Conservation (phyloP, 2,329 filamentous ascomycete genomes). For the Penicillium sp. region DNA sequence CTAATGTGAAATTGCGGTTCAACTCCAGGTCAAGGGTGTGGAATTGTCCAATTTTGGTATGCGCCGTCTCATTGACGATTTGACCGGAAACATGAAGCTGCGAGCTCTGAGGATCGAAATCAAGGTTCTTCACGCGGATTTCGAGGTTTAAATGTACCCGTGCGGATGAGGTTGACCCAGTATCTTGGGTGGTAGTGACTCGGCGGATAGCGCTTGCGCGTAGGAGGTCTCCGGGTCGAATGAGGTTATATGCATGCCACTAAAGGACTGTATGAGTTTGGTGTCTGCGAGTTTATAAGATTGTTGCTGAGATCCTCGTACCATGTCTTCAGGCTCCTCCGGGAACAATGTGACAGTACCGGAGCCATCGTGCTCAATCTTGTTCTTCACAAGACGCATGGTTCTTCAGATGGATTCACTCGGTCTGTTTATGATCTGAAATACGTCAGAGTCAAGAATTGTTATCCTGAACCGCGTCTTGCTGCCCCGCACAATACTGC, state of each 20-base stretch:
- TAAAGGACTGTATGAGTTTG: slow-evolving; percentile 29
- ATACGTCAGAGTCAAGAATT: slow-evolving; percentile 1
- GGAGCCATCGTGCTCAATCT: slow-evolving; percentile 66
- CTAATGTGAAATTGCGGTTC: slow-evolving; percentile 81
- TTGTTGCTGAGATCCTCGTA: slow-evolving; percentile 29
- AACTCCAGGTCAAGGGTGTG: slow-evolving; percentile 83
- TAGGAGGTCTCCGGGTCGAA: slow-evolving; percentile 64
- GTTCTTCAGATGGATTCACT: slow-evolving; percentile 2
- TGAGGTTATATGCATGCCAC: slow-evolving; percentile 77
- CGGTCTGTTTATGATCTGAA: background rate
- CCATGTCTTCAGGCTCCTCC: slow-evolving; percentile 76
- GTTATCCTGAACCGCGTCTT: background rate
- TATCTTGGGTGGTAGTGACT: slow-evolving; percentile 59
- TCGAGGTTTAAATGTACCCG: slow-evolving; percentile 65
- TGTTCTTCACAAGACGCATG: slow-evolving; percentile 68
- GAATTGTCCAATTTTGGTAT: slow-evolving; percentile 65
- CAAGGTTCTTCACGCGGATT: slow-evolving; percentile 64
- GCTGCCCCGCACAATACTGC: slow-evolving; percentile 20
- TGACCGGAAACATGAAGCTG: slow-evolving; percentile 69
- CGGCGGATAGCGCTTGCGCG: slow-evolving; percentile 67
- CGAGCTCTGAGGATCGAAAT: slow-evolving; percentile 68
- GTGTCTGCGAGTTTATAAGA: background rate
- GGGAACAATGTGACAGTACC: slow-evolving; percentile 67
- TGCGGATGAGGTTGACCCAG: slow-evolving; percentile 62
- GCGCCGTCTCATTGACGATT: slow-evolving; percentile 65